Evolutionary conservation across 1,284 basidiomycete species (phyloP), one percentile per base, ranked within the genome.

Genomic region (Cutaneotrichosporon cyanovorans): DNA sequence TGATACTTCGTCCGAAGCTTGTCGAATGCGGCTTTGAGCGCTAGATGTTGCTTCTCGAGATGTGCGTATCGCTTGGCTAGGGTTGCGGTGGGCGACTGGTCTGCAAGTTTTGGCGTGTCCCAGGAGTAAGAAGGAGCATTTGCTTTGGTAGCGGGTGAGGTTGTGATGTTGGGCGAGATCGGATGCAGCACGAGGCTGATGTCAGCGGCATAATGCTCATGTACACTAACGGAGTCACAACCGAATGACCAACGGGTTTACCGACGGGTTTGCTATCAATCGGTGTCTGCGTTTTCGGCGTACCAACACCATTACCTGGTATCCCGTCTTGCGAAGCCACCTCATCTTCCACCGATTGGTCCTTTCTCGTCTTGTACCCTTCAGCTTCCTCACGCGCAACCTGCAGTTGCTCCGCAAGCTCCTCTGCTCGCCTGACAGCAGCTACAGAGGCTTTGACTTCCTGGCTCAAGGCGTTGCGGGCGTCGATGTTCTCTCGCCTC

Each of bases 1-100:
- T 59, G 52, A 38, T 61, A 58, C 23, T 57, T 58, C 4, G 25
- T 19, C 41, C 58, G 56, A 8, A 66, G 52, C 6, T 37, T 9
- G 19, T 48, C 37, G 48, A 67, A 57, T 6, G 42, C 42, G 5
- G 37, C 21, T 40, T 60, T 58, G 9, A 66, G 52, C 5, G 41
- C 15, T 10, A 46, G 33, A 45, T 69, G 58, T 28, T 55, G 55
- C 16, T 52, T 51, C 28, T 57, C 43, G 15, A 62, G 51, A 36
- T 61, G 55, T 4, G 46, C 51, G 34, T 55, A 60, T 20, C 42
- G 37, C 21, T 42, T 23, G 5, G 50, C 45, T 10, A 52, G 16
- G n/a, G 36, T 7, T 28, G 20, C 34, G 39, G 18, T n/a, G 11
- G 19, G 35, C 35, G 16, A 21, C 21, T 41, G 33, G 12, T 34